Evolutionary conservation across 345 rosid genomes (phyloP).

Genomic region (Zanthoxylum bungeanum): DNA sequence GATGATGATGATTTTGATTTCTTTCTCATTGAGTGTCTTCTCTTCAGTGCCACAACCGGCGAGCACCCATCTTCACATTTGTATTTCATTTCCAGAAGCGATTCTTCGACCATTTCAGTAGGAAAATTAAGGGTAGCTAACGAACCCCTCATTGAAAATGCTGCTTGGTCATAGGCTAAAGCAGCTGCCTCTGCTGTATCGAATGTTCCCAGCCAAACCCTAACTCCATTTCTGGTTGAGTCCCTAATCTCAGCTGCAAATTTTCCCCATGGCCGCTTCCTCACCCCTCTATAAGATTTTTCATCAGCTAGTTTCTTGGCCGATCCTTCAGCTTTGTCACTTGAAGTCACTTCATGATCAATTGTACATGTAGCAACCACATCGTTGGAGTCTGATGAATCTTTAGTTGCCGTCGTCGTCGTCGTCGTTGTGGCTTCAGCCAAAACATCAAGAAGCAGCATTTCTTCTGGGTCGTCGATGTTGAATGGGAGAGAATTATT

Average conservation of each 20-base stretch:
- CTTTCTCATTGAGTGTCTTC: conserved; percentile 48
- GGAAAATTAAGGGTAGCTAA: conserved; percentile 66
- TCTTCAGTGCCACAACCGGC: conserved; percentile 60
- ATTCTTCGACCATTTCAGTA: conserved; percentile 42
- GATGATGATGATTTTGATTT: conserved; percentile 1
- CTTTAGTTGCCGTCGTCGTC: background rate
- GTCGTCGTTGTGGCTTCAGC: conserved; percentile 21
- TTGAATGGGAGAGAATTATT: conserved; percentile 27
- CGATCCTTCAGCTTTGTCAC: conserved; percentile 5
- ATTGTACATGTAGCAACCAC: too few species aligned
- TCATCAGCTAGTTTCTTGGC: conserved; percentile 9
- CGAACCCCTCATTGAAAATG: conserved; percentile 53
- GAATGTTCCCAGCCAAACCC: conserved; percentile 83
- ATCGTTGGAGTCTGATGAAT: background rate
- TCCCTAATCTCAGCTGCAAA: conserved; percentile 80
- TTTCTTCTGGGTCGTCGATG: conserved; percentile 41
- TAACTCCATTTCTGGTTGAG: conserved; percentile 50
- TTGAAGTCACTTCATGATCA: conserved; percentile 31
- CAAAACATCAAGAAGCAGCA: conserved; percentile 34
- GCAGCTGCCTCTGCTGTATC: conserved; percentile 74
- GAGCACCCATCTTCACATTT: conserved; percentile 53
- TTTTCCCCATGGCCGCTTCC: conserved; percentile 78
- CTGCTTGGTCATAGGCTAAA: conserved; percentile 77
- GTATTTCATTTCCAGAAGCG: conserved; percentile 49
- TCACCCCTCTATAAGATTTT: conserved; percentile 56